Conservation (phyloP, 345 rosid species). For the Anacardium occidentale region DNA sequence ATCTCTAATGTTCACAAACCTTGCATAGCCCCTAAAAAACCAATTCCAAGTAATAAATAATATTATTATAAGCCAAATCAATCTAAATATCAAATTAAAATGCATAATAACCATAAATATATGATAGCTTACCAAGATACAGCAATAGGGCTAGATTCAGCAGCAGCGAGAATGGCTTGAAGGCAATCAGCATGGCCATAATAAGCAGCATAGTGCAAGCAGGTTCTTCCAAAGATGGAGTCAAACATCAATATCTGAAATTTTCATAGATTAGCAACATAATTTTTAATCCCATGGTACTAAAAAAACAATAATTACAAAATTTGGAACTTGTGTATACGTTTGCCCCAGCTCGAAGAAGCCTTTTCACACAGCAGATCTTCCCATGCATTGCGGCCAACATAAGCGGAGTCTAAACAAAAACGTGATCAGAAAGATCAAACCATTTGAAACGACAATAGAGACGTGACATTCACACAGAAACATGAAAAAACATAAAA, state of each 20-base stretch:
- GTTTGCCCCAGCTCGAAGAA: slow-evolving; percentile 94
- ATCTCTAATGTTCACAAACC: slow-evolving; percentile 94
- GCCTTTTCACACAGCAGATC: slow-evolving; percentile 74
- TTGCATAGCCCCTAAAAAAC: slow-evolving; percentile 72
- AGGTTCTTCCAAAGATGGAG: slow-evolving; percentile 81
- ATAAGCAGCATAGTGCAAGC: slow-evolving; percentile 93
- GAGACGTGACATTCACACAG: neutral
- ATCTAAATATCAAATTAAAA: neutral
- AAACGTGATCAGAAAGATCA: neutral
- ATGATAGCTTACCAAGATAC: slow-evolving; percentile 61
- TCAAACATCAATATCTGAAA: slow-evolving; percentile 90
- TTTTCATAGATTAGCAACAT: slow-evolving; percentile 12
- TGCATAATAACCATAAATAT: neutral
- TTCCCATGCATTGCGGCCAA: slow-evolving; percentile 97
- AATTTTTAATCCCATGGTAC: slow-evolving; percentile 10
- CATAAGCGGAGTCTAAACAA: slow-evolving; percentile 88
- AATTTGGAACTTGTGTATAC: slow-evolving; percentile 40
- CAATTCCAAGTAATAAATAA: slow-evolving; percentile 14
- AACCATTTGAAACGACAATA: neutral
- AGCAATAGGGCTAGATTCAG: slow-evolving; percentile 78
- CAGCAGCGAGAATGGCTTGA: slow-evolving; percentile 73
- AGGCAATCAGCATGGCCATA: slow-evolving; percentile 84
- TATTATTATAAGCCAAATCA: slow-evolving; percentile 1
- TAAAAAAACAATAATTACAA: neutral
- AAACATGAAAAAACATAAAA: neutral